A percentile compares a stretch with the other conserved stretches of the same genome.
Evolutionary conservation across 2,329 filamentous ascomycete genomes (phyloP).

Genomic region (Zalaria sp.): DNA sequence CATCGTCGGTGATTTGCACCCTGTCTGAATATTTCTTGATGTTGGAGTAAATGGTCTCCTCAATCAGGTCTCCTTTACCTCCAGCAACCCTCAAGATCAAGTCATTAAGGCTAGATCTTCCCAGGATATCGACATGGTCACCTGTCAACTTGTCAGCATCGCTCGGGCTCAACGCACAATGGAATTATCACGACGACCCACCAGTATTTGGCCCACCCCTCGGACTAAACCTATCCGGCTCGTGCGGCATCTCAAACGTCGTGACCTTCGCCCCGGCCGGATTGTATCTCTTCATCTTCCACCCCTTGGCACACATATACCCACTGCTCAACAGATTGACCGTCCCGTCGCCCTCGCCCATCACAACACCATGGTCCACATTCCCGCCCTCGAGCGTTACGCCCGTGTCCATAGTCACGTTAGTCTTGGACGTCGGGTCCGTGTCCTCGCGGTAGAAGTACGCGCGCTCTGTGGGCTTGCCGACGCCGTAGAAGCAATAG

Average conservation of each 20-base stretch:
- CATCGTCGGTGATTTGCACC: slow-evolving; percentile 67
- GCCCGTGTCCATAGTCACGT: slow-evolving; percentile 47
- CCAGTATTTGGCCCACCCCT: slow-evolving; percentile 53
- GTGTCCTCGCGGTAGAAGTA: slow-evolving; percentile 78
- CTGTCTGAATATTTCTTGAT: slow-evolving; percentile 72
- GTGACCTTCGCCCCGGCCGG: slow-evolving; percentile 69
- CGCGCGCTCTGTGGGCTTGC: slow-evolving; percentile 81
- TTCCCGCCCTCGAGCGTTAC: slow-evolving; percentile 46
- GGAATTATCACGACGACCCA: slow-evolving; percentile 15
- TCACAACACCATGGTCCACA: slow-evolving; percentile 76
- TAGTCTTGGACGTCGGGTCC: slow-evolving; percentile 51
- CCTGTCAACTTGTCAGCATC: slow-evolving; percentile 30
- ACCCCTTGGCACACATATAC: slow-evolving; percentile 95
- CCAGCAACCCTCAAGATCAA: slow-evolving; percentile 75
- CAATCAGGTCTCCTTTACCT: slow-evolving; percentile 66
- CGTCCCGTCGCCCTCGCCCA: slow-evolving; percentile 92
- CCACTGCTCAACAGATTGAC: slow-evolving; percentile 84
- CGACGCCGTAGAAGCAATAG: slow-evolving; percentile 93
- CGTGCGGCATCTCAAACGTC: slow-evolving; percentile 90
- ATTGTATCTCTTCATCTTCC: slow-evolving; percentile 89
- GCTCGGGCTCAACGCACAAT: too few species aligned
- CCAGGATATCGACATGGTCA: slow-evolving; percentile 94
- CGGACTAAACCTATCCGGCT: slow-evolving; percentile 83
- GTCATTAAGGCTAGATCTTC: slow-evolving; percentile 78
- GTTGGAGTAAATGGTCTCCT: slow-evolving; percentile 63